Percentiles rank a stretch among this genome's conserved stretches.
These are phyloP conservation scores for Trametes polyzona DNA, from an alignment of 1,284 basidiomycete genomes.

Conservation along the genomic window DNA sequence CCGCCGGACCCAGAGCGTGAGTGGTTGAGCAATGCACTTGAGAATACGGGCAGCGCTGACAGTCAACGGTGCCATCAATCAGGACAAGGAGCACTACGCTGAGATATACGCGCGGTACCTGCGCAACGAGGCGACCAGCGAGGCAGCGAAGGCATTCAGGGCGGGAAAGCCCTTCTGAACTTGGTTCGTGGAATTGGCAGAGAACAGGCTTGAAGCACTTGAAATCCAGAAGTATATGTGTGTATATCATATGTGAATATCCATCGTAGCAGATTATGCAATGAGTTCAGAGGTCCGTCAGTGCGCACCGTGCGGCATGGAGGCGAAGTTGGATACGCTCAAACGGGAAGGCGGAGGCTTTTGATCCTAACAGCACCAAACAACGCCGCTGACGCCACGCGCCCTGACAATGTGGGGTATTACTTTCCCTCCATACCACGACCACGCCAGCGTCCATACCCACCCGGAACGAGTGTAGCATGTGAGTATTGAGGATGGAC, in stretches of 20 bases:
- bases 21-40: neutral
- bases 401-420: neutral
- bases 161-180: slow-evolving; percentile 37
- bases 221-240: too few relatives aligned
- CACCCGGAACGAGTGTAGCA: neutral
- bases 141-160: slow-evolving; percentile 61
- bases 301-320: too few relatives aligned
- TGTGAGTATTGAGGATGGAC: neutral
- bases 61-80: neutral
- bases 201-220: too few relatives aligned
- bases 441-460: too few relatives aligned
- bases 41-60: neutral
- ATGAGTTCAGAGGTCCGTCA: too few relatives aligned
- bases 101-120: slow-evolving; percentile 60
- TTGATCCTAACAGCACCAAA: slow-evolving; percentile 7
- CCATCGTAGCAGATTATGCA: too few relatives aligned
- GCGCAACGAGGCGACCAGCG: slow-evolving; percentile 61
- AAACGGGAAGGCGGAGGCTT: slow-evolving; percentile 10
- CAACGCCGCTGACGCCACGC: slow-evolving; percentile 2
- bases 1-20: slow-evolving; percentile 52
- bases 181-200: too few relatives aligned
- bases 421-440: neutral
- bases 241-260: too few relatives aligned
- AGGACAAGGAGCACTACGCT: slow-evolving; percentile 52
- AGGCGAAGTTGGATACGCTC: too few relatives aligned